Evolutionary conservation across 768 basidiomycete species (phyloP).

Genomic region (Antrodiella citrinella): DNA sequence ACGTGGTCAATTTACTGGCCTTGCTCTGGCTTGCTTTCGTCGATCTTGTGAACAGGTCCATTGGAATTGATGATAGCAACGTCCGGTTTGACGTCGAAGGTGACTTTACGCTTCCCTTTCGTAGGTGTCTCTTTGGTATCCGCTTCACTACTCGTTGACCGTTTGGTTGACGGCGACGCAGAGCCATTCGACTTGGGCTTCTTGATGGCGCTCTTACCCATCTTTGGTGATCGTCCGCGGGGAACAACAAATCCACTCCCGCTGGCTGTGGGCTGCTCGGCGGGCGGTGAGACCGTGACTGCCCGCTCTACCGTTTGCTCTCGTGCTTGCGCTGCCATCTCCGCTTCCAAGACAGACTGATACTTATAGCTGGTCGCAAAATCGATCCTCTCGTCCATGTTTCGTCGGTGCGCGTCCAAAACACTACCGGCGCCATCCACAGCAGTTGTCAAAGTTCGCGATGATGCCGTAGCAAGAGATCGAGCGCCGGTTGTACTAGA

Average conservation of each 20-base stretch:
- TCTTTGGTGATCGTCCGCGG: conserved; percentile 8
- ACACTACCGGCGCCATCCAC: conserved; percentile 16
- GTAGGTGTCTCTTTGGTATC: conserved; percentile 13
- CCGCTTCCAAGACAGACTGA: conserved; percentile 35
- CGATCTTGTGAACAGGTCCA: conserved; percentile 21
- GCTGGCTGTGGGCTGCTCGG: conserved; percentile 5
- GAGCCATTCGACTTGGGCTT: conserved; percentile 10
- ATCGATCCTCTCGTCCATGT: conserved; percentile 39
- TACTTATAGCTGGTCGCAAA: conserved; percentile 41
- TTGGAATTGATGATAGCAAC: conserved; percentile 39
- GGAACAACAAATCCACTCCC: conserved; percentile 4
- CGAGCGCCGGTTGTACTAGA: conserved; percentile 11
- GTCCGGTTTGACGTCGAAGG: conserved; percentile 60
- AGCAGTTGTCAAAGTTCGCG: conserved; percentile 15
- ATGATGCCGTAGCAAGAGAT: conserved; percentile 18
- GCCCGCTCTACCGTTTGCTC: conserved; percentile 6
- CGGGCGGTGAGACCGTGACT: conserved; percentile 1
- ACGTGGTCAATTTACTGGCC: conserved; percentile 1
- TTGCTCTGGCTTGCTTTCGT: conserved; percentile 6
- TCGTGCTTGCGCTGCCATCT: conserved; percentile 22
- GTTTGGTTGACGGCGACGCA: conserved; percentile 5
- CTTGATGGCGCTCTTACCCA: conserved; percentile 19
- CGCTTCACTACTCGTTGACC: neutral
- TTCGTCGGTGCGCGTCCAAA: conserved; percentile 34
- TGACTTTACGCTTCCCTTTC: conserved; percentile 61